A percentile compares a stretch with the other conserved stretches of the same genome.
These are phyloP conservation scores for Trichoderma oligosporum DNA, from an alignment of 2,329 filamentous ascomycete genomes.

Conservation along the genomic window DNA sequence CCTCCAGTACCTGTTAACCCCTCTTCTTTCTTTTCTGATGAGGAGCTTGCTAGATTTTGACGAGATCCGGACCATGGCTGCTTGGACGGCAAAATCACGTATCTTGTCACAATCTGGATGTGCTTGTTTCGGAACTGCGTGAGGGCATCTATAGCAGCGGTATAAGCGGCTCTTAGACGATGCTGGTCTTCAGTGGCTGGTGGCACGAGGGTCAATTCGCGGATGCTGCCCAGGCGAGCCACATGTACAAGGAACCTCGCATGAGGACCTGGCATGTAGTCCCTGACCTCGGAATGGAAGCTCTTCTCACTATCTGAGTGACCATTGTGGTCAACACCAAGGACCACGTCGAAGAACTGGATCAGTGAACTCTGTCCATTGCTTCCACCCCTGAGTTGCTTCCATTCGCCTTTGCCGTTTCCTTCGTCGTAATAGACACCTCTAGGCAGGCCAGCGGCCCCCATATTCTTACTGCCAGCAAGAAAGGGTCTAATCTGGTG, in stretches of 20 bases:
- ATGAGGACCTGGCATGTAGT: slow-evolving; percentile 87
- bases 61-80: slow-evolving; percentile 32
- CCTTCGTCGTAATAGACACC: slow-evolving; percentile 83
- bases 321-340: slow-evolving; percentile 72
- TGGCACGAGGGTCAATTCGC: slow-evolving; percentile 57
- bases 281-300: slow-evolving; percentile 66
- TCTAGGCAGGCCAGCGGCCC: slow-evolving; percentile 71
- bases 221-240: slow-evolving; percentile 67
- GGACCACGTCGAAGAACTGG: slow-evolving; percentile 84
- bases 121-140: slow-evolving; percentile 77
- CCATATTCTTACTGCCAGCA: slow-evolving; percentile 92
- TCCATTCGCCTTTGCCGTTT: slow-evolving; percentile 61
- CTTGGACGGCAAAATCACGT: slow-evolving; percentile 77
- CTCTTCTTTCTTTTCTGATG: slow-evolving; percentile 33
- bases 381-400: slow-evolving; percentile 80
- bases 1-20: slow-evolving; percentile 80
- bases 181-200: slow-evolving; percentile 51
- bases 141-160: slow-evolving; percentile 70
- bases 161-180: slow-evolving; percentile 51
- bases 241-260: slow-evolving; percentile 72
- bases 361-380: slow-evolving; percentile 92
- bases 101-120: slow-evolving; percentile 83
- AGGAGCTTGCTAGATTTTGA: slow-evolving; percentile 46
- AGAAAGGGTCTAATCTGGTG: slow-evolving; percentile 83
- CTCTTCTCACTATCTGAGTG: slow-evolving; percentile 34